These are phyloP conservation scores for Podila epicladia DNA, from an alignment of 192 early-diverging fungal species.

Conservation along the genomic window DNA sequence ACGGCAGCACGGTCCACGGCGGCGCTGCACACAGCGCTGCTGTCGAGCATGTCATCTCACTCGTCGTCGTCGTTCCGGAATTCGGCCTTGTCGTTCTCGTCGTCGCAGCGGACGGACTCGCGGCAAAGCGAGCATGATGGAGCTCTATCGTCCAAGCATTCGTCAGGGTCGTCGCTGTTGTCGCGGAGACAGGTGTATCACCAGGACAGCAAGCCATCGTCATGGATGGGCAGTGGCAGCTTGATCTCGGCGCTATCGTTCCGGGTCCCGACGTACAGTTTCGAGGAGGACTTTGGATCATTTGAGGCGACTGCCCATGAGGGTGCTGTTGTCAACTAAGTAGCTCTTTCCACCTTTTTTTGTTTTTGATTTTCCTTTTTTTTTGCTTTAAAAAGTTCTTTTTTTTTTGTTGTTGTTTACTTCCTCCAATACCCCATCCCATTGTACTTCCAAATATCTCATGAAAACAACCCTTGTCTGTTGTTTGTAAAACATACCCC, in stretches of 20 bases:
- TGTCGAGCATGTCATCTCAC: slow-evolving; percentile 29
- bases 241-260: slow-evolving; percentile 7
- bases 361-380: slow-evolving; percentile 2
- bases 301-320: not conserved
- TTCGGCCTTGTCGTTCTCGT: slow-evolving; percentile 37
- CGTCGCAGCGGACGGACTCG: not conserved
- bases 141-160: not conserved
- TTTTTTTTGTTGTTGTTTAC: not conserved
- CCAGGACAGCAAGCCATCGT: not conserved
- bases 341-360: not conserved
- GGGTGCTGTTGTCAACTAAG: not conserved
- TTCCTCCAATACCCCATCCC: not conserved
- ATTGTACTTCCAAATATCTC: slow-evolving; percentile 2
- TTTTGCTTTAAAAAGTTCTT: not conserved
- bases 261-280: slow-evolving; percentile 34
- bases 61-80: slow-evolving; percentile 13
- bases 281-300: slow-evolving; percentile 16
- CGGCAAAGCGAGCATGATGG: not conserved
- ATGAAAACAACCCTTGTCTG: too few species aligned
- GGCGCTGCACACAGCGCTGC: slow-evolving; percentile 27
- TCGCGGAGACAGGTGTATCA: not conserved
- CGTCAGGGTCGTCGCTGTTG: not conserved
- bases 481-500: too few species aligned
- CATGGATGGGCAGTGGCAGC: not conserved
- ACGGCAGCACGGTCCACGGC: slow-evolving; percentile 32